Evolutionary conservation across 306 rosid species (phyloP).

Genomic region (Cotoneaster glaucophyllus): DNA sequence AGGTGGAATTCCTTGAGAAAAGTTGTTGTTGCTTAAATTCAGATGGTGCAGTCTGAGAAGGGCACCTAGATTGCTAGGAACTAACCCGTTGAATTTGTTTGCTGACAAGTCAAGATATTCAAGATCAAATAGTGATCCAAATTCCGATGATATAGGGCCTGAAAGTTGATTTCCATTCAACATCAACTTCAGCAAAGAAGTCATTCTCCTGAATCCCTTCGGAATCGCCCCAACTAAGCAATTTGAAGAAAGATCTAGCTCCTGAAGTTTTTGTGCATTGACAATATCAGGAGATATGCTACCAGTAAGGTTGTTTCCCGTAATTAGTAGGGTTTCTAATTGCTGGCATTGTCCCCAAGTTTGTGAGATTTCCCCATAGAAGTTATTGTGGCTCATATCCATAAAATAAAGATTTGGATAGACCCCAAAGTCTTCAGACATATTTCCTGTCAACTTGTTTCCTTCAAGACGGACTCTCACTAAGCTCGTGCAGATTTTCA

Average conservation of each 20-base stretch:
- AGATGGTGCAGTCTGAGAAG: not conserved
- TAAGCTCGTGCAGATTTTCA: constrained; percentile 20
- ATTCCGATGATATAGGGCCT: too few species aligned
- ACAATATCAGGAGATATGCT: too few species aligned
- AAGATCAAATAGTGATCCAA: too few species aligned
- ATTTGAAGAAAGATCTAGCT: too few species aligned
- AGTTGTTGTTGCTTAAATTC: not conserved
- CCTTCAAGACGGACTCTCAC: constrained; percentile 17
- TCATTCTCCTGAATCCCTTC: too few species aligned
- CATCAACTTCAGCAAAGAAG: too few species aligned
- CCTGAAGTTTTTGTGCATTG: too few species aligned
- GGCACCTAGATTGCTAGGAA: not conserved
- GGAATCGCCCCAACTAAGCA: too few species aligned
- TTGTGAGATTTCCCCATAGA: constrained; percentile 11
- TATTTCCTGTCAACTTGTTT: constrained; percentile 21
- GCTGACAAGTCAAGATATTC: not conserved
- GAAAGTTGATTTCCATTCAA: too few species aligned
- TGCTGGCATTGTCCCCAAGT: too few species aligned
- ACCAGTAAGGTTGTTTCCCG: too few species aligned
- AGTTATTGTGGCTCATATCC: constrained; percentile 27
- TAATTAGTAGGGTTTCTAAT: too few species aligned
- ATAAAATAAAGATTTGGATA: constrained; percentile 31
- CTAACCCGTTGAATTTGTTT: not conserved
- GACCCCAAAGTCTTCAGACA: constrained; percentile 24
- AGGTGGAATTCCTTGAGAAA: not conserved